A percentile compares a stretch with the other conserved stretches of the same genome.
These are phyloP conservation scores for Atkinsonella texensis DNA, from an alignment of 2,329 filamentous ascomycete genomes.

Conservation along the genomic window DNA sequence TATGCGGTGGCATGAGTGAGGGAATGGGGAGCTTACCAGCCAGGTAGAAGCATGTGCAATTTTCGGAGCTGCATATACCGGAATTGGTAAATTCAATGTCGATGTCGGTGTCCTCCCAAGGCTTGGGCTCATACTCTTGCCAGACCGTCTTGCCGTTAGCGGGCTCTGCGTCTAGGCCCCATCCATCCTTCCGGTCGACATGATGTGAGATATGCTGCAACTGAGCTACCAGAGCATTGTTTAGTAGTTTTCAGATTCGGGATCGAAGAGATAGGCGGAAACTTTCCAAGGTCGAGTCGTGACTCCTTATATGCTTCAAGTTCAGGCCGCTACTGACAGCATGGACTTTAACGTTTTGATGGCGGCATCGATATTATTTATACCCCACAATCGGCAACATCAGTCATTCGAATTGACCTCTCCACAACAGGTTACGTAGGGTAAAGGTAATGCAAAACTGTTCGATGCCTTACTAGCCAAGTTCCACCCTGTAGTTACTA, in stretches of 20 bases:
- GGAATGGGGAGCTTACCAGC: slow-evolving; percentile 33
- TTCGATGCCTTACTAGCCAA: no score
- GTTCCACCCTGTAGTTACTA: no score
- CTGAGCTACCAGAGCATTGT: no score
- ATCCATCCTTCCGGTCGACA: slow-evolving; percentile 34
- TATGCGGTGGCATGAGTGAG: no score
- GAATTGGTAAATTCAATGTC: slow-evolving; percentile 56
- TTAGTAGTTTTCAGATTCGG: no score
- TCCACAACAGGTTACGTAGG: not conserved
- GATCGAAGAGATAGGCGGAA: no score
- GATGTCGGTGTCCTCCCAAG: slow-evolving; percentile 53
- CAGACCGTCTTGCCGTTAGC: slow-evolving; percentile 41
- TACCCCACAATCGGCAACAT: not conserved
- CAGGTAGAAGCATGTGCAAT: slow-evolving; percentile 45
- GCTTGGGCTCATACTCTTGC: slow-evolving; percentile 47
- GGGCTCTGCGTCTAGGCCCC: slow-evolving; percentile 26
- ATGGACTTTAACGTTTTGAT: not conserved
- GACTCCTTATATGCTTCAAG: no score
- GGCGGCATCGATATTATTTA: not conserved
- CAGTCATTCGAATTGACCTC: not conserved
- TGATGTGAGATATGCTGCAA: not conserved
- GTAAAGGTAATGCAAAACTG: no score
- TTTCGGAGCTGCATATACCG: slow-evolving; percentile 53
- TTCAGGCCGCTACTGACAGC: not conserved
- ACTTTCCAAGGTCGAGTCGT: no score